Evolutionary conservation across 306 rosid species (phyloP).

Genomic region (Vigna hirtella): DNA sequence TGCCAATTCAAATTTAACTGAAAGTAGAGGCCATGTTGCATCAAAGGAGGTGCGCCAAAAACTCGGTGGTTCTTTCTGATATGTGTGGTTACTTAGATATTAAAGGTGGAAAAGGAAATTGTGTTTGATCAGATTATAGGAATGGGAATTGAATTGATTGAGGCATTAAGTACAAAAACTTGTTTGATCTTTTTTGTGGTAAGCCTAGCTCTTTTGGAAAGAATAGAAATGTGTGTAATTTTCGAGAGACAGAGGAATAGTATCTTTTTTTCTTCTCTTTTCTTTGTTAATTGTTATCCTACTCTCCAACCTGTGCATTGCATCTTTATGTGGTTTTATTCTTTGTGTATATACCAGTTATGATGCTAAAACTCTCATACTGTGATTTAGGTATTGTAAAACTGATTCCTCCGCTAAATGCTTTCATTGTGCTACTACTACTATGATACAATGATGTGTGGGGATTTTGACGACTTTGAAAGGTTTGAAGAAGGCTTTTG

Average conservation of each 20-base stretch:
- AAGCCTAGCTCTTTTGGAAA: conserved; percentile 54
- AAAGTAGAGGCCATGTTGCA: conserved; percentile 67
- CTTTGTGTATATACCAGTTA: conserved; percentile 52
- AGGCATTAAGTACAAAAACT: conserved; percentile 46
- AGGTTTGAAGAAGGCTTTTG: conserved; percentile 10
- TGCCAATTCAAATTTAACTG: conserved; percentile 64
- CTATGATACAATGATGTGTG: background rate
- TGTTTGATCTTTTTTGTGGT: conserved; percentile 43
- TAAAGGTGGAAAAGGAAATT: conserved; percentile 40
- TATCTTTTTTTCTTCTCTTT: conserved; percentile 37
- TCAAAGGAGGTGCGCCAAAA: conserved; percentile 61
- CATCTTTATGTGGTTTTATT: conserved; percentile 52
- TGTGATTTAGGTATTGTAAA: conserved; percentile 29
- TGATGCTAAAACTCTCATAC: conserved; percentile 26
- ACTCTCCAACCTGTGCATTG: conserved; percentile 43
- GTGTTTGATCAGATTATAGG: conserved; percentile 47
- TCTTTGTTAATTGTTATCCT: background rate
- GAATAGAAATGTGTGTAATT: conserved; percentile 68
- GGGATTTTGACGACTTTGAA: background rate
- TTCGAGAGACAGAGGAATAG: conserved; percentile 52
- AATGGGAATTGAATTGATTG: conserved; percentile 49
- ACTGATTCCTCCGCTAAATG: background rate
- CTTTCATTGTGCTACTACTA: background rate
- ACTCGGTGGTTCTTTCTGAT: conserved; percentile 41
- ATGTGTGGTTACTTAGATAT: conserved; percentile 52